Evolutionary conservation across 2,329 filamentous ascomycete genomes (phyloP).

Genomic region (Cadophora malorum): DNA sequence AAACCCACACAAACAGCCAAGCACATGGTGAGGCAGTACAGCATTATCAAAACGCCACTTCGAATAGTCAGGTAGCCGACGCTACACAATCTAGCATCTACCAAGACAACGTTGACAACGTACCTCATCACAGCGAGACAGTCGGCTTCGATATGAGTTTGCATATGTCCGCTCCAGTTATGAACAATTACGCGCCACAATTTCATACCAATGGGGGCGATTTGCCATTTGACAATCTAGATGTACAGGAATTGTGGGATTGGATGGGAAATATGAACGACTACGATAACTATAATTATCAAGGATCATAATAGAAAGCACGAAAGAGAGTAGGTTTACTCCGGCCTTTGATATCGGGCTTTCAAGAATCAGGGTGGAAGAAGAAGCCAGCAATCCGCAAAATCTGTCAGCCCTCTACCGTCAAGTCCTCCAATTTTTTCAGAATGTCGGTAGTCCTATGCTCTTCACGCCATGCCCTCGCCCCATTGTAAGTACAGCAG

Average conservation of each 20-base stretch:
- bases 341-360: too few species aligned
- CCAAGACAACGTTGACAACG: background rate
- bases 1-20: background rate
- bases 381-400: background rate
- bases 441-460: background rate
- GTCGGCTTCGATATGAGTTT: background rate
- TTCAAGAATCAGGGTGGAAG: background rate
- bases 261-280: constrained; percentile 16
- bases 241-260: constrained; percentile 14
- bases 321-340: background rate
- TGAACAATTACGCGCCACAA: background rate
- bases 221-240: constrained; percentile 11
- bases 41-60: background rate
- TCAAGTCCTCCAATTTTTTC: background rate
- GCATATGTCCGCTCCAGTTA: background rate
- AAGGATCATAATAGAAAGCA: background rate
- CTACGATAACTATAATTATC: background rate
- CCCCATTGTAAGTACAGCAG: constrained; percentile 49
- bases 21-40: background rate
- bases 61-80: background rate
- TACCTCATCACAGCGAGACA: background rate
- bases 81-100: background rate
- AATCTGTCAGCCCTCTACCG: background rate
- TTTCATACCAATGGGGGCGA: constrained; percentile 3
- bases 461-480: constrained; percentile 43